Evolutionary conservation across 139 green algal species (phyloP), one percentile per base, ranked within the genome.

Genomic region (Chlamydomonas sp.): DNA sequence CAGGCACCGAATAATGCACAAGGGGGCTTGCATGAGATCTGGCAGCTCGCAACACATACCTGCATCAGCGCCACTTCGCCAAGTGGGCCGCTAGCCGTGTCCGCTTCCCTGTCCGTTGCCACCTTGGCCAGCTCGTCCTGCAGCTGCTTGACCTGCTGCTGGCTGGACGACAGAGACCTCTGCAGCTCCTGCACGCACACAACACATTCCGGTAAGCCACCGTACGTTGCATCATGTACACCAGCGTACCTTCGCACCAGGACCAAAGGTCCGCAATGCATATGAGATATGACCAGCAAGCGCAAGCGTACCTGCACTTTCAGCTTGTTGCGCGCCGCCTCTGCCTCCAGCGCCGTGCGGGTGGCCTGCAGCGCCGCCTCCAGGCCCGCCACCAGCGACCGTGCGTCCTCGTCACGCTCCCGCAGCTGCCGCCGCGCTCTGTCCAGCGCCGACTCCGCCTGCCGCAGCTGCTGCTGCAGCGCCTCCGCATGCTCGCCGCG

Each of bases 181-280:
- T 80, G 73, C 8, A 87, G 73, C 8, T 87, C 83, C 83, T 86
- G 81, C 61, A 5, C n/a, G n/a, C n/a, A n/a, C n/a, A n/a, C n/a
- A n/a, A n/a, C n/a, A n/a, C n/a, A n/a, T n/a, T n/a, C n/a, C n/a
- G n/a, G n/a, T n/a, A n/a, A n/a, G n/a, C n/a, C n/a, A n/a, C n/a
- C n/a, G n/a, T n/a, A n/a, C n/a, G n/a, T n/a, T n/a, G n/a, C n/a
- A n/a, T n/a, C n/a, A n/a, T n/a, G n/a, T n/a, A n/a, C n/a, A n/a
- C n/a, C n/a, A n/a, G n/a, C n/a, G n/a, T n/a, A n/a, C n/a, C n/a
- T n/a, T n/a, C n/a, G n/a, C n/a, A n/a, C n/a, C n/a, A n/a, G n/a
- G n/a, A n/a, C n/a, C n/a, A n/a, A n/a, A n/a, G n/a, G n/a, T n/a
- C n/a, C n/a, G n/a, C n/a, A n/a, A n/a, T n/a, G n/a, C n/a, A n/a